Evolutionary conservation across 1,139 yeast genomes (phyloP), one percentile per base, ranked within the genome.

Genomic region (Ashbya aceris): DNA sequence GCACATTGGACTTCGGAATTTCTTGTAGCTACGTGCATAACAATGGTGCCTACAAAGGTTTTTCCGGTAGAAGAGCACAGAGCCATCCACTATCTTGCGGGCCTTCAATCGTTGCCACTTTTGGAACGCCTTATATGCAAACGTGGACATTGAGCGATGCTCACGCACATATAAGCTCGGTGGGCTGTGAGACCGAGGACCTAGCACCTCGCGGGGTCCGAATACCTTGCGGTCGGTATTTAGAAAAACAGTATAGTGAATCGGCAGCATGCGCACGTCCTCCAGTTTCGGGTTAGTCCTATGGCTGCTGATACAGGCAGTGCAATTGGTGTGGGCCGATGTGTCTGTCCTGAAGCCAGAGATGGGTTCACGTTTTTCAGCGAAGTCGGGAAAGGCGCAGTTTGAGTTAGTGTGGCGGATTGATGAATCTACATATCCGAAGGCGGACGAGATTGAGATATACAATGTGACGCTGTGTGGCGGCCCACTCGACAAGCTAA

Each of bases 381-480:
- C 70, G 0, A 58, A 74, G 2, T 38, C 44, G 4, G 76, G 77
- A 2, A 41, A 60, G 1, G 79, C 70, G 8, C 41, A 66, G 0
- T 60, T 89, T 33, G 58, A 66, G 1, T 49, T 89, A 32, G 51
- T 64, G 29, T 87, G 96, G 94, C 60, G 64, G 5, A 10, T 20
- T 20, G 91, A 84, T 51, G 68, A 69, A 40, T 73, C 69, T 26
- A 60, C 66, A 11, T 52, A 54, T 4, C 85, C 83, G 1, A 49
- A 69, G 1, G 56, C 82, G 39, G 41, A 55, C 1, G 68, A 73
- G 9, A 71, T 76, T 28, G 49, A 62, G 4, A 48, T 65, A 0
- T 77, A 74, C 48, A 68, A 79, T 1, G 67, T 89, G 45, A 62
- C 67, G 27, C 66, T 89, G 43, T 93, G 64, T 74, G 86, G 2